Evolutionary conservation across 495 filamentous ascomycete genomes (phyloP), one percentile per base, ranked within the genome.

Genomic region (Halenospora varia): DNA sequence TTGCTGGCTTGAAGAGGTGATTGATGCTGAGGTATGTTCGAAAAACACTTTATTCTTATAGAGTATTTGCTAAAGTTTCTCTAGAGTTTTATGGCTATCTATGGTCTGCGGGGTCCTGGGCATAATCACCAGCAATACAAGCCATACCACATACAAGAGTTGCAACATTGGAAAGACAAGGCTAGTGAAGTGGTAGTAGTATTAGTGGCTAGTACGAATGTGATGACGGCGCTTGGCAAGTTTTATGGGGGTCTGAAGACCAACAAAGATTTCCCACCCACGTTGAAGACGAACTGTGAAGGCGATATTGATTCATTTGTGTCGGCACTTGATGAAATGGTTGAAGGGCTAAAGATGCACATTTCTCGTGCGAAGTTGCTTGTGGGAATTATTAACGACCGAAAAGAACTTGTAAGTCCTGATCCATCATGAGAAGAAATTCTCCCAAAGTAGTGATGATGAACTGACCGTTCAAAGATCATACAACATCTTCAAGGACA

Each of bases 141-240:
- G 0, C 53, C 67, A 3, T 22, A 51, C 23, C 60, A 73, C 53
- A 59, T 78, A 2, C 71, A 72, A 59, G 42, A 48, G 22, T 47
- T 75, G 15, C 74, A 76, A 39, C 55, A 53, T 18, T 69, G 51
- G 42, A 68, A 74, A 56, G 75, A 78, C 13, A 64, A 67, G 55
- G 58, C 62, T 9, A 66, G 66, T 45, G 68, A 72, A 23, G 68
- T 56, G 3, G 64, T 69, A 48, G 66, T 70, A 57, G 57, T 73
- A 15, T 61, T 78, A 1, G 68, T 74, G 49, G 64, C 67, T 10
- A 78, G 77, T 50, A 56, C 61, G 2, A 67, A 76, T 48, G 64
- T 77, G 1, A 61, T 77, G 45, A 51, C 26, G 10, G 65, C 73
- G 2, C 56, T 77, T 6, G 48, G 60, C 2, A 55, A 53, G 3